phyloP scores from a whole-genome alignment of 1,139 yeast genomes.

The Wickerhamomyces sp. region DNA sequence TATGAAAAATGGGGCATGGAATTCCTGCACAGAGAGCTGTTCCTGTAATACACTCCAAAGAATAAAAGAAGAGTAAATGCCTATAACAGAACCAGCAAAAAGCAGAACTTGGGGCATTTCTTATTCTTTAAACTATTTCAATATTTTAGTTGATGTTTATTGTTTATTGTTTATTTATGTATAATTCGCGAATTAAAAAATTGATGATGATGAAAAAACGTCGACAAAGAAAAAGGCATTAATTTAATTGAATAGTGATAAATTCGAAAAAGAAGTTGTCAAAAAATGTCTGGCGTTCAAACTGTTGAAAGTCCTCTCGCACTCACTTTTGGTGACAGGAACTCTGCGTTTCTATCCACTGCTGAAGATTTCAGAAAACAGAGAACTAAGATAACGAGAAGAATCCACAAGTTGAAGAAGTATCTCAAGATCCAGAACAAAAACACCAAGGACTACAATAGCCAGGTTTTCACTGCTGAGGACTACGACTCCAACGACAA shows the following conservation, averaged over 20 bases:
- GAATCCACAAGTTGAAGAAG: slow-evolving; percentile 52
- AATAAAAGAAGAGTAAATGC: slow-evolving; percentile 80
- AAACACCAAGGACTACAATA: slow-evolving; percentile 51
- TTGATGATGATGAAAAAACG: too few relatives aligned
- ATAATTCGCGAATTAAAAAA: too few relatives aligned
- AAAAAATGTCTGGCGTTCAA: neutral
- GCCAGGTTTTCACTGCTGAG: slow-evolving; percentile 42
- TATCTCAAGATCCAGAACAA: slow-evolving; percentile 51
- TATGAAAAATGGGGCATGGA: slow-evolving; percentile 73
- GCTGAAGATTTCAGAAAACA: slow-evolving; percentile 46
- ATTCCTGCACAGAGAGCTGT: slow-evolving; percentile 74
- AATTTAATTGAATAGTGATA: neutral
- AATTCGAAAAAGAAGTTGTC: too few relatives aligned
- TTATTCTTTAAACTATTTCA: too few relatives aligned
- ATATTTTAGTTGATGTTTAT: too few relatives aligned
- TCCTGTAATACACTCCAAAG: slow-evolving; percentile 94
- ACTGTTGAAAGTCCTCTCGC: slow-evolving; percentile 31
- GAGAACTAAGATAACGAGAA: slow-evolving; percentile 40
- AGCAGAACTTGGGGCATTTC: slow-evolving; percentile 14
- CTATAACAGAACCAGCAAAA: slow-evolving; percentile 54
- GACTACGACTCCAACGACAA: slow-evolving; percentile 43
- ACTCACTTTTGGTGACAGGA: slow-evolving; percentile 44
- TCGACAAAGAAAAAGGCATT: neutral
- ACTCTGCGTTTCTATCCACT: slow-evolving; percentile 45
- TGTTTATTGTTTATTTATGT: too few relatives aligned